Evolutionary conservation across 2,329 filamentous ascomycete species (phyloP), one percentile per base, ranked within the genome.

Genomic region (Aspergillus sp.): DNA sequence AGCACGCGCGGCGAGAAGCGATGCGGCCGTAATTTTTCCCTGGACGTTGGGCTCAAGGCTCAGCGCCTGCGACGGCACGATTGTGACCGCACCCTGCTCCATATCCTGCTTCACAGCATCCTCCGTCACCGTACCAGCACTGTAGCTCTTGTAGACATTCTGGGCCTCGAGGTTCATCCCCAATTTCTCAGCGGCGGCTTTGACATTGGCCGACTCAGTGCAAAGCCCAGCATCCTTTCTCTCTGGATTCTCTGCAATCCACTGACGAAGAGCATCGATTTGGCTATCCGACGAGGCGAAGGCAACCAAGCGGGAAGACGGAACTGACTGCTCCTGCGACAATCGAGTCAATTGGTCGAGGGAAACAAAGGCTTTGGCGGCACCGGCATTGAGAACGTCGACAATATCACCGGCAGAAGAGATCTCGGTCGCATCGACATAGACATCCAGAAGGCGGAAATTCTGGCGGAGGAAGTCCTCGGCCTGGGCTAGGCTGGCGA

Each of bases 351-450:
- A 66, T 54, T 86, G 81, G 35, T 78, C 70, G 29, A 78, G 72
- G 12, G 73, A 72, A 31, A 94, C 82, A 57, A 96, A 91, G 41
- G 91, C 80, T 55, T 81, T 91, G 32, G 78, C 75, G 5, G 86
- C 86, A 38, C 91, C 91, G 42, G 78, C 75, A 57, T 98, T 84
- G 35, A 98, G 75, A 22, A 96, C 71, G 29, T 82, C 74, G 33
- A 89, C 64, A 22, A 96, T 68, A 42, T 93, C 82, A 44, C 86
- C 80, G 34, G 68, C 66, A 8, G 78, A 77, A 19, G 73, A 59
- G 24, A 96, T 69, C 14, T 64, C 63, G 4, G 82, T 80, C 31
- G 79, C 86, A 49, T 94, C 85, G 44, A 94, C 74, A 56, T 82
- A 86, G 43, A 83, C 74, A 44, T 69, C 58, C 33, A 75, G 71